Evolutionary conservation across 257 asterid species (phyloP), one percentile per base, ranked within the genome.

Genomic region (Orobanche coerulescens): DNA sequence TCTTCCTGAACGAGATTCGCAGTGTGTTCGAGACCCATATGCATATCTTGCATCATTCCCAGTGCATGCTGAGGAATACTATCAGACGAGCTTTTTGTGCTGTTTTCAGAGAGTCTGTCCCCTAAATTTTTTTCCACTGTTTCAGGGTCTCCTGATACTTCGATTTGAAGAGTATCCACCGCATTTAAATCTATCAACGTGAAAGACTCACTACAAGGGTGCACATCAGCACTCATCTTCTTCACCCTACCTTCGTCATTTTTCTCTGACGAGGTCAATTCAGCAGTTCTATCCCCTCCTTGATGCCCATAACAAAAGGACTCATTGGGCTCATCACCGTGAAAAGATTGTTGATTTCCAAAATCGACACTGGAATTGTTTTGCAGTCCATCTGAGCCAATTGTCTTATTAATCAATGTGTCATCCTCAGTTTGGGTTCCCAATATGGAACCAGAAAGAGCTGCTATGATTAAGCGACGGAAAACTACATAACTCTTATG

Each of bases 131-230:
- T 54, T 42, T 36, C 76, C 65, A 64, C 76, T 54, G 50, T 69
- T 68, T 66, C 73, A 52, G 44, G 15, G 36, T 24, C 70, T 20
- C 39, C 81, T 12, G 33, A 64, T 44, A 28, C 50, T 59, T 73
- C 69, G 56, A 15, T 18, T 10, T 36, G 69, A 67, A 33, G 67
- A 58, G 50, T 22, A 31, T 37, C 71, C 18, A 4, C 61, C 28
- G 26, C 77, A 69, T 55, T 58, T 18, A 44, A 63, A 63, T 64
- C 73, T n/a, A 63, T n/a, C 68, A 72, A 58, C 25, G 57, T 64
- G n/a, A 61, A 37, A 42, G 79, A 67, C 43, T 72, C 75, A 33
- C 48, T 50, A 31, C 22, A 65, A 66, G 65, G 43, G 47, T 60
- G 22, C 12, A 37, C 56, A 3, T 40, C 59, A 57, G 64, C 67